Conservation (phyloP, 1,284 basidiomycete species). For the Ceratobasidium sp. region DNA sequence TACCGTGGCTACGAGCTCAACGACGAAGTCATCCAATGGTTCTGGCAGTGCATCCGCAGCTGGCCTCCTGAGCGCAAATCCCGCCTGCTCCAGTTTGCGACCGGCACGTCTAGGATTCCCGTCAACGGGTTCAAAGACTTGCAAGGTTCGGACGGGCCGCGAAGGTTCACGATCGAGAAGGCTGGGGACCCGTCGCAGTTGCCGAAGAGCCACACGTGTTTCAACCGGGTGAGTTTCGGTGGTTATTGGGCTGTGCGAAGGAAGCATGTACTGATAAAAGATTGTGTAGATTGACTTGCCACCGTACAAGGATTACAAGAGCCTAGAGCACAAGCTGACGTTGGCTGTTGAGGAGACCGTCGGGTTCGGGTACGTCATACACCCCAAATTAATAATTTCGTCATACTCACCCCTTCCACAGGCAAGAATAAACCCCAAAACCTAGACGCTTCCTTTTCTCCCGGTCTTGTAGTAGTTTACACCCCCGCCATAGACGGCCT, state of each 20-base stretch:
- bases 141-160: conserved; percentile 95
- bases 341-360: conserved; percentile 81
- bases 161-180: conserved; percentile 96
- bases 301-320: conserved; percentile 90
- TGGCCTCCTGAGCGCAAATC: conserved; percentile 98
- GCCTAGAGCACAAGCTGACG: conserved; percentile 87
- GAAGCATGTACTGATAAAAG: not conserved
- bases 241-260: conserved; percentile 11
- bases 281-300: conserved; percentile 77
- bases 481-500: too few relatives aligned
- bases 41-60: conserved; percentile 97
- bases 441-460: conserved; percentile 5
- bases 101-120: conserved; percentile 95
- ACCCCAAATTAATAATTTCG: not conserved
- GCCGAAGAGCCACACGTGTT: conserved; percentile 71
- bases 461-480: conserved; percentile 11
- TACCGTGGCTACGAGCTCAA: conserved; percentile 86
- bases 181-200: conserved; percentile 91
- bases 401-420: conserved; percentile 27
- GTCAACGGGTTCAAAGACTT: conserved; percentile 99
- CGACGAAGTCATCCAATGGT: conserved; percentile 99
- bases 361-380: conserved; percentile 65
- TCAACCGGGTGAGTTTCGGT: conserved; percentile 69
- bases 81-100: conserved; percentile 94
- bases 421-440: conserved; percentile 43